A percentile compares a stretch with the other conserved stretches of the same genome.
Conservation (phyloP, 179 eudicot genomes). For the Amaranthus tricolor region DNA sequence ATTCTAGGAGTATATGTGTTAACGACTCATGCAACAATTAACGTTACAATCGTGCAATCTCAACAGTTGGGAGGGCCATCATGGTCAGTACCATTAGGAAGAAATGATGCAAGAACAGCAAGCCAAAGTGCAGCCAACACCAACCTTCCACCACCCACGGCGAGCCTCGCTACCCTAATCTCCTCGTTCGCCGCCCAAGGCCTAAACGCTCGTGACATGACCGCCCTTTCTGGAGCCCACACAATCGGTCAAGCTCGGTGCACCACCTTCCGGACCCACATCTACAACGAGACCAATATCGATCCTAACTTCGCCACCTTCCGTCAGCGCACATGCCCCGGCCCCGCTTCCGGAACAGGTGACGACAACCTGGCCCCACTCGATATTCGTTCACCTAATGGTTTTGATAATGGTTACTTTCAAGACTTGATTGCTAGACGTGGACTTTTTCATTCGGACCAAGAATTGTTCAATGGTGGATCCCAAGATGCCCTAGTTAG, state of each 20-base stretch:
- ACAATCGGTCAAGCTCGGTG: constrained; percentile 55
- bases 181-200: constrained; percentile 22
- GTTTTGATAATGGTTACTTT: constrained; percentile 42
- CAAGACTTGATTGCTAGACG: constrained; percentile 27
- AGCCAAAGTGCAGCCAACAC: constrained; percentile 24
- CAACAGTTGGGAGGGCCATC: constrained; percentile 37
- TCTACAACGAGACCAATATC: constrained; percentile 52
- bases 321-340: constrained; percentile 24
- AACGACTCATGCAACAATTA: too few species aligned
- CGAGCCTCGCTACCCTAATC: constrained; percentile 17
- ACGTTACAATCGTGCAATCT: too few species aligned
- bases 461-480: constrained; percentile 44
- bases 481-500: constrained; percentile 38
- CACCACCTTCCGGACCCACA: constrained; percentile 32
- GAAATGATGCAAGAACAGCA: constrained; percentile 35
- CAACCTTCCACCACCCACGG: constrained; percentile 27
- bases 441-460: constrained; percentile 54
- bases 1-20: too few species aligned
- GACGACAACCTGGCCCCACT: constrained; percentile 43
- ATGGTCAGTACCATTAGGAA: constrained; percentile 35
- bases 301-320: constrained; percentile 36
- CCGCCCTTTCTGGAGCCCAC: constrained; percentile 52
- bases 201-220: constrained; percentile 38
- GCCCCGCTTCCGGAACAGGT: constrained; percentile 12
- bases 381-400: constrained; percentile 31